A percentile compares a stretch with the other conserved stretches of the same genome.
These are phyloP conservation scores for Iris pallida DNA, from an alignment of 116 monocot species.

Conservation along the genomic window DNA sequence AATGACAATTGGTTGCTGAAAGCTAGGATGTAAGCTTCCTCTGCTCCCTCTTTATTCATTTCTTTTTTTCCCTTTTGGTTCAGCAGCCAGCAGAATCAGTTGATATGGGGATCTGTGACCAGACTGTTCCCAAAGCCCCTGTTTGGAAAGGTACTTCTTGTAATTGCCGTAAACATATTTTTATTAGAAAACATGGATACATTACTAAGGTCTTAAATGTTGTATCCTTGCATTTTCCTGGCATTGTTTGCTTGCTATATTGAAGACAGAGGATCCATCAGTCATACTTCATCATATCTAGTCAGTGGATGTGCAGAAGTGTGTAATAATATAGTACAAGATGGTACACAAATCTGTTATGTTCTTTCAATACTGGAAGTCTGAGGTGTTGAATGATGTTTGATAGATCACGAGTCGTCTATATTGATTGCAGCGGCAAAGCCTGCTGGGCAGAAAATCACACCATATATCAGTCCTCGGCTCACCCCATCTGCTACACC, in stretches of 20 bases:
- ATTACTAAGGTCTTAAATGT: not conserved
- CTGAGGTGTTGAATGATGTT: too few relatives aligned
- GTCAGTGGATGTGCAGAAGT: conserved; percentile 3
- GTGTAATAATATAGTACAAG: conserved; percentile 12
- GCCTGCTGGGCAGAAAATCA: conserved; percentile 4
- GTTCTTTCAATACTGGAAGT: too few relatives aligned
- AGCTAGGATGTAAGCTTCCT: not conserved
- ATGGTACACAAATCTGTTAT: conserved; percentile 21
- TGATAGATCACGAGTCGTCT: too few relatives aligned
- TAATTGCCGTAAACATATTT: not conserved
- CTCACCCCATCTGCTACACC: conserved; percentile 63
- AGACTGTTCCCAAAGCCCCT: conserved; percentile 27
- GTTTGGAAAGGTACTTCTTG: conserved; percentile 46
- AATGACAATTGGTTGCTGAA: not conserved
- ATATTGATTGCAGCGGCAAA: too few relatives aligned
- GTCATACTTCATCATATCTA: conserved; percentile 16
- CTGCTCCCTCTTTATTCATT: not conserved
- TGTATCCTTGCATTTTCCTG: not conserved
- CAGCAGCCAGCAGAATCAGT: conserved; percentile 45
- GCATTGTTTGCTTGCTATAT: not conserved
- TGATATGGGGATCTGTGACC: conserved; percentile 52
- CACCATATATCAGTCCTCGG: conserved; percentile 53
- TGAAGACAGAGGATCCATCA: conserved; percentile 35
- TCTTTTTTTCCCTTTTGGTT: conserved; percentile 3
- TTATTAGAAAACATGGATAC: not conserved